phyloP scores from a whole-genome alignment of 1,284 basidiomycete genomes.

The Dichomitus squalens region DNA sequence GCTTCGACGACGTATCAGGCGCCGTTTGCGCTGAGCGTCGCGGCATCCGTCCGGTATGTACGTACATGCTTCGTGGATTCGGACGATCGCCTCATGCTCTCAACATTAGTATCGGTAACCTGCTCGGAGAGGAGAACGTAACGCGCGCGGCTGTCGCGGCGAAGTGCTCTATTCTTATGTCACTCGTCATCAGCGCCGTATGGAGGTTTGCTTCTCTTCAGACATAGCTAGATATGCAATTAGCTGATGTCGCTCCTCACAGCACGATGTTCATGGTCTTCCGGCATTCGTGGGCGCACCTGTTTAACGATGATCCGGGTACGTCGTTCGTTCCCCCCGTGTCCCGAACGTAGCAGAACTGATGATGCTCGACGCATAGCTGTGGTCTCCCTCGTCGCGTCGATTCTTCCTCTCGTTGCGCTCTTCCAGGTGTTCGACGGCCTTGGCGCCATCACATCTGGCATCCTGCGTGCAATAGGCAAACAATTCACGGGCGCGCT shows the following conservation, averaged over 20 bases:
- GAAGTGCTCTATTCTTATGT: constrained; percentile 63
- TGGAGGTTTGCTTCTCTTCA: constrained; percentile 52
- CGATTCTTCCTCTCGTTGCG: constrained; percentile 75
- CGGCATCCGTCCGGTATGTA: constrained; percentile 78
- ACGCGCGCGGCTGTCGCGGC: constrained; percentile 69
- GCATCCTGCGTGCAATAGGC: constrained; percentile 79
- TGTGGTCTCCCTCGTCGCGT: constrained; percentile 67
- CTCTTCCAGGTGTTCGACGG: constrained; percentile 85
- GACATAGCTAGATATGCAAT: background rate
- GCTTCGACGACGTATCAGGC: constrained; percentile 84
- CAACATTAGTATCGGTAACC: constrained; percentile 69
- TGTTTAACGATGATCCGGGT: constrained; percentile 86
- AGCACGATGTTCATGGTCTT: constrained; percentile 75
- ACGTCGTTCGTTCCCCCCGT: background rate
- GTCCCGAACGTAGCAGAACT: background rate
- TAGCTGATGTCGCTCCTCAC: background rate
- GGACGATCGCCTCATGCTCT: background rate
- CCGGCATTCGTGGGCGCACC: constrained; percentile 73
- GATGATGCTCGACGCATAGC: constrained; percentile 32
- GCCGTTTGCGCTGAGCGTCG: constrained; percentile 80
- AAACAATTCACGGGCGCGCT: constrained; percentile 72
- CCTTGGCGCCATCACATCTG: constrained; percentile 66
- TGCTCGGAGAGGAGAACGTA: constrained; percentile 75
- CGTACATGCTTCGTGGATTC: background rate
- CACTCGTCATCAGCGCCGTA: constrained; percentile 55